phyloP scores from a whole-genome alignment of 2,329 filamentous ascomycete species.

The Tothia fuscella region DNA sequence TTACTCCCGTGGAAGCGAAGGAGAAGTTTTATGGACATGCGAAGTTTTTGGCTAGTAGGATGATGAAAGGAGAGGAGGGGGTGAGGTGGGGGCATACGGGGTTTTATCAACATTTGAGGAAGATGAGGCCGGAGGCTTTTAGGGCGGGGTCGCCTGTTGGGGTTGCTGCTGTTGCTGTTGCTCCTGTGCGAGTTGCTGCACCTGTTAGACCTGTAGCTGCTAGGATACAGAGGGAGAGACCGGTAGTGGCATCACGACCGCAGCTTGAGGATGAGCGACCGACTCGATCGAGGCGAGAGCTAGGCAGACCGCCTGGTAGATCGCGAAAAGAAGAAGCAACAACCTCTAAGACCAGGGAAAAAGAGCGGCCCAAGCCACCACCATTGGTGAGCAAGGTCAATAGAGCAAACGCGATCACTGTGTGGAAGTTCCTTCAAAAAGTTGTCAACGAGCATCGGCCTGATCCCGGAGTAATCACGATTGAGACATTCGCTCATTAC shows the following conservation, averaged over 20 bases:
- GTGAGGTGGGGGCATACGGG: conserved; percentile 32
- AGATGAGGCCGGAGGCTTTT: conserved; percentile 23
- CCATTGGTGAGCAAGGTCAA: conserved; percentile 6
- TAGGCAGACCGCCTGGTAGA: too few relatives aligned
- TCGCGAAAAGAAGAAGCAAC: too few relatives aligned
- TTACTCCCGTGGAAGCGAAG: conserved; percentile 19
- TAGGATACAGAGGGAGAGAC: too few relatives aligned
- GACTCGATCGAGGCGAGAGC: too few relatives aligned
- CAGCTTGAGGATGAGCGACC: too few relatives aligned
- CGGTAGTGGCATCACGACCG: too few relatives aligned
- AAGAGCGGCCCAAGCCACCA: too few relatives aligned
- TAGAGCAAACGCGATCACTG: conserved; percentile 20
- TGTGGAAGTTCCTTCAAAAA: conserved; percentile 30
- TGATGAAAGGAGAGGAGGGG: conserved; percentile 32
- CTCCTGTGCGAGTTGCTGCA: too few relatives aligned
- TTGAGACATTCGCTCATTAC: conserved; percentile 3
- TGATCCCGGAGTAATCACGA: conserved; percentile 2
- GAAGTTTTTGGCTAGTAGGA: conserved; percentile 33
- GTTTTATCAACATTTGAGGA: conserved; percentile 29
- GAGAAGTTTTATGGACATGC: conserved; percentile 24
- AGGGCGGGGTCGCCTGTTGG: not conserved
- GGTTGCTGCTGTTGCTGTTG: too few relatives aligned
- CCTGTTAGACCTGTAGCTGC: too few relatives aligned
- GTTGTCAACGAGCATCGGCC: conserved; percentile 20
- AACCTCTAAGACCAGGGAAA: too few relatives aligned